Percentiles rank a stretch among this genome's conserved stretches.
phyloP scores from a whole-genome alignment of 2,329 filamentous ascomycete genomes.

The Calycina herbarum region DNA sequence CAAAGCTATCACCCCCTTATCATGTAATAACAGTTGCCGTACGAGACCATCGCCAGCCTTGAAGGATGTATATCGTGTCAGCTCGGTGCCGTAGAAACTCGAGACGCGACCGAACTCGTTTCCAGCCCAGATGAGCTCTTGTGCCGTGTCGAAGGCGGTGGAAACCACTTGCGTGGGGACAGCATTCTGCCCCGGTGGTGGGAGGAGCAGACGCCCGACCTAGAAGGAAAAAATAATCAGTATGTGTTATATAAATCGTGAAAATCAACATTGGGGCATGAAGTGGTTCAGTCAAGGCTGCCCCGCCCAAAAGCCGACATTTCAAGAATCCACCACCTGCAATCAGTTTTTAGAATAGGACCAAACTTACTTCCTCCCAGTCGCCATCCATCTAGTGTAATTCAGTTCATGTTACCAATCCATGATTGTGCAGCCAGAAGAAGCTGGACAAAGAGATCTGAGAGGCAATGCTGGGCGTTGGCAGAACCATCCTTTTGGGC shows the following conservation, averaged over 20 bases:
- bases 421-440: constrained; percentile 19
- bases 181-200: constrained; percentile 70
- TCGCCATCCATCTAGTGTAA: constrained; percentile 58
- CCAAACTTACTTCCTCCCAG: constrained; percentile 62
- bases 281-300: constrained; percentile 21
- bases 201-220: constrained; percentile 80
- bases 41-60: constrained; percentile 76
- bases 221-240: constrained; percentile 42
- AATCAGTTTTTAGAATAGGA: constrained; percentile 13
- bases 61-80: constrained; percentile 89
- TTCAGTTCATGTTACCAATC: constrained; percentile 25
- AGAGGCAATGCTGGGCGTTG: background rate
- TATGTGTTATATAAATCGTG: background rate
- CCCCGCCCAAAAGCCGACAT: constrained; percentile 19
- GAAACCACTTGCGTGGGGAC: constrained; percentile 62
- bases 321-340: background rate
- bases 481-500: too few species aligned
- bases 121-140: constrained; percentile 91
- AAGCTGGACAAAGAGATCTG: constrained; percentile 1
- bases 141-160: constrained; percentile 83
- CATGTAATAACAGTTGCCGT: constrained; percentile 86
- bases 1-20: constrained; percentile 85
- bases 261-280: constrained; percentile 12
- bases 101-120: constrained; percentile 84
- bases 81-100: constrained; percentile 82